Evolutionary conservation across 2,329 filamentous ascomycete species (phyloP).

Genomic region (Penicillium brevicompactum): DNA sequence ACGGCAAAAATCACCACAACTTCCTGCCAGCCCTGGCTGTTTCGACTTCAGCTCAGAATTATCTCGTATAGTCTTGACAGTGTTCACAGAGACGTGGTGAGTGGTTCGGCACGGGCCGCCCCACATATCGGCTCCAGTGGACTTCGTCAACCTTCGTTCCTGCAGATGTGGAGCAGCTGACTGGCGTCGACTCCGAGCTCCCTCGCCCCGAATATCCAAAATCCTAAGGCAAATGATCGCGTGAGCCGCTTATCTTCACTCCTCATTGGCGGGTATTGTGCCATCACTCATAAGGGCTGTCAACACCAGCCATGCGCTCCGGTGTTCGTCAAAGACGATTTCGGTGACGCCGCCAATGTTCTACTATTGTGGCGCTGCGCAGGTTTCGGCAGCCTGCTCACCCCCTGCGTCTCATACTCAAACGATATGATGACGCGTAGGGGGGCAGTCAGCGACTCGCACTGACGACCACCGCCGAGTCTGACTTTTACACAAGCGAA

Average conservation of each 20-base stretch:
- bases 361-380: background rate
- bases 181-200: slow-evolving; percentile 1
- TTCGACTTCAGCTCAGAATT: background rate
- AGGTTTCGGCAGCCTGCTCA: background rate
- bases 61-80: background rate
- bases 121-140: slow-evolving; percentile 6
- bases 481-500: background rate
- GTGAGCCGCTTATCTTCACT: background rate
- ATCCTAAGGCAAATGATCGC: background rate
- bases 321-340: background rate
- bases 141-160: background rate
- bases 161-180: slow-evolving; percentile 5
- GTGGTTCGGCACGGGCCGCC: slow-evolving; percentile 8
- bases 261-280: background rate
- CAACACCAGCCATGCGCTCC: background rate
- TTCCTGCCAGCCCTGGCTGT: background rate
- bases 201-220: background rate
- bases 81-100: background rate
- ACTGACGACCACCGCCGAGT: background rate
- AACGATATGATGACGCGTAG: background rate
- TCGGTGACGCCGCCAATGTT: background rate
- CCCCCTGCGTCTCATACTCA: background rate
- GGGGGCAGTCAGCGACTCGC: background rate
- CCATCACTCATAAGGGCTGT: background rate
- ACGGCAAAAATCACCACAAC: background rate